Base-by-base conservation (phyloP, 129 eudicot species). In the Tanacetum coccineum region DNA sequence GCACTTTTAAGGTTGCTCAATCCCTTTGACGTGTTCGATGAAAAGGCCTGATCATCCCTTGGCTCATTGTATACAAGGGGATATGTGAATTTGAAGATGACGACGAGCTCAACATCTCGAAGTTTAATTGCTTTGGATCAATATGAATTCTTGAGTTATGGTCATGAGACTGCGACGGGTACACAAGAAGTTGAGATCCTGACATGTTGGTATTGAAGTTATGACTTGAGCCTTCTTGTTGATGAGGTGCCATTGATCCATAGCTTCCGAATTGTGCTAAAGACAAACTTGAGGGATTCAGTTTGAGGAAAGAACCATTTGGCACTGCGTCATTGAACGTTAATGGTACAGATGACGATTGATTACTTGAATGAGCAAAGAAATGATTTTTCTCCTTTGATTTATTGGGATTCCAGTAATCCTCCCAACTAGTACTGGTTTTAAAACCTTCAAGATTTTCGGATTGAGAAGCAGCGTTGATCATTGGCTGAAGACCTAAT, bases 221-320 rank as follows among this genome's bases (percentile, higher is more conserved):
- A 25, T 79, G 80, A 53, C 70, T 57, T 7, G 67, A 7, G 20
- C 76, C 75, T 39, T 72, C 73, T 6, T 75, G 83, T 13, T 72
- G 81, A 58, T 66, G 78, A 51, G 58, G 66, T 18, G 79, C 25
- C 57, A 75, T 17, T 62, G 91, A 51, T 56, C 78, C 71, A 32
- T 64, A 45, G 54, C 78, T 61, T 73, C 82, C 74, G 2, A 66
- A 66, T 66, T 74, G 86, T 0, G 87, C 74, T 26, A 71, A 66
- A 13, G 83, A 79, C 58, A 83, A 74, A 72, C 58, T 82, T 0
- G 90, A 80, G 77, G 87, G 82, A 82, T 87, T 85, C 81, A 85
- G 70, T 71, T 81, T 76, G 11, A 81, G 54, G 58, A 81, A 76
- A 45, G 90, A n/a, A 76, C 78, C 77, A 52, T 68, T 47, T 76